phyloP scores from a whole-genome alignment of 2,329 filamentous ascomycete genomes.

The Hymenoscyphus linearis region DNA sequence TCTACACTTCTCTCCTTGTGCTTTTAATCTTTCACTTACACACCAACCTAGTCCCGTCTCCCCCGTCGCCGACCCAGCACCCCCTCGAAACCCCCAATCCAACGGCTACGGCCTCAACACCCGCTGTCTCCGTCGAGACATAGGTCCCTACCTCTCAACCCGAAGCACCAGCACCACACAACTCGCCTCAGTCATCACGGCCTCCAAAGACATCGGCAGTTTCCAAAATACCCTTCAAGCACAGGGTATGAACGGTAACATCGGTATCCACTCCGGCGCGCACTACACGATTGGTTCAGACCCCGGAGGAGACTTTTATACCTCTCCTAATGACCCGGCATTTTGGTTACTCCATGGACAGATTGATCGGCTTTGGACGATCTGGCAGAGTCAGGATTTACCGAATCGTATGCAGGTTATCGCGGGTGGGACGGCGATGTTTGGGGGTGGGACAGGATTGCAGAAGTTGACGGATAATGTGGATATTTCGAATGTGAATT shows the following conservation, averaged over 20 bases:
- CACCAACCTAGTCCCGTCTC: conserved; percentile 15
- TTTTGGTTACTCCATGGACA: conserved; percentile 42
- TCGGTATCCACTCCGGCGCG: conserved; percentile 36
- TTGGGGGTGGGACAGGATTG: conserved; percentile 12
- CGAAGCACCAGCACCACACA: conserved; percentile 34
- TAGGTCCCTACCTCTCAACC: conserved; percentile 34
- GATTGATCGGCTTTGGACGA: conserved; percentile 41
- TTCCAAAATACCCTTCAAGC: conserved; percentile 43
- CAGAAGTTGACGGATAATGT: conserved; percentile 16
- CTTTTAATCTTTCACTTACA: neutral
- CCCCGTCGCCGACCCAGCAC: conserved; percentile 17
- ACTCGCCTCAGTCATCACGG: conserved; percentile 35
- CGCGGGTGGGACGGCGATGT: conserved; percentile 14
- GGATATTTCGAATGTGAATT: conserved; percentile 7
- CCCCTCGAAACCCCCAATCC: conserved; percentile 31
- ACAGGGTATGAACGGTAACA: conserved; percentile 13
- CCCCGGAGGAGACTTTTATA: conserved; percentile 38
- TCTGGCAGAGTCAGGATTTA: conserved; percentile 41
- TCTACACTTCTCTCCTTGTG: conserved; percentile 17
- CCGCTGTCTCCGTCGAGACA: conserved; percentile 38
- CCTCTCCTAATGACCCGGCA: conserved; percentile 39
- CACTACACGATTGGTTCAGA: conserved; percentile 41
- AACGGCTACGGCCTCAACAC: conserved; percentile 34
- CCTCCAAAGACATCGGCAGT: conserved; percentile 31
- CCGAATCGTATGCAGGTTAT: conserved; percentile 23